A percentile compares a stretch with the other conserved stretches of the same genome.
Evolutionary conservation across 78 protist genomes (phyloP).

Genomic region (Chrysochromulina tobinii): DNA sequence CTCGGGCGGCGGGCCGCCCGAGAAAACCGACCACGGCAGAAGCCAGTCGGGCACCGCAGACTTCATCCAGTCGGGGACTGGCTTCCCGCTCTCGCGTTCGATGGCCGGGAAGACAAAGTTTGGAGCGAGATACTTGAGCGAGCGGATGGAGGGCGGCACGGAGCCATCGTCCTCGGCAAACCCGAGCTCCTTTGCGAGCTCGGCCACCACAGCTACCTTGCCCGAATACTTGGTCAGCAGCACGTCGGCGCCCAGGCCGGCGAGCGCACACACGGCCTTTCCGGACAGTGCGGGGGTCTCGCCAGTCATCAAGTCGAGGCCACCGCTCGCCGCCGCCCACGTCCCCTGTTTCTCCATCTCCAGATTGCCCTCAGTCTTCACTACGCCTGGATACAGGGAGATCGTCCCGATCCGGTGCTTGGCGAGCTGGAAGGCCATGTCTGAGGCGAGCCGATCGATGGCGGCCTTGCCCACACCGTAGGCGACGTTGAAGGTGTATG

Average conservation of each 20-base stretch:
- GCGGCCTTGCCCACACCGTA: conserved; percentile 29
- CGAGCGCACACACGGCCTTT: background rate
- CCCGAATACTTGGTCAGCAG: background rate
- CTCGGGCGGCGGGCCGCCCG: background rate
- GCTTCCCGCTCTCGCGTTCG: too few species aligned
- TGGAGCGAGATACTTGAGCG: background rate
- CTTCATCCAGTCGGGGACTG: background rate
- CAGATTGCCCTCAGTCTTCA: conserved; percentile 1
- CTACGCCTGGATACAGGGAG: background rate
- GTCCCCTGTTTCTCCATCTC: background rate
- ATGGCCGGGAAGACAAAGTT: background rate
- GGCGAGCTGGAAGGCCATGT: background rate
- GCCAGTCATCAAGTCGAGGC: background rate
- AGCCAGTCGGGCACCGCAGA: background rate
- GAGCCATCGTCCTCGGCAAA: background rate
- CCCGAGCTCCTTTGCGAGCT: background rate
- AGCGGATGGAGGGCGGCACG: background rate
- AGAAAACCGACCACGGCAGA: background rate
- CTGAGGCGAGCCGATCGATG: background rate
- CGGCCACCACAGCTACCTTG: background rate
- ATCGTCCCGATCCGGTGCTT: background rate
- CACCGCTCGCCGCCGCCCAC: background rate
- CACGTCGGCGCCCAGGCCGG: background rate
- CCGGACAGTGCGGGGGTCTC: conserved; percentile 19
- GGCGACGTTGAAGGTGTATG: conserved; percentile 7